Evolutionary conservation across 305 asterid genomes (phyloP).

Genomic region (Ilex paraguariensis): DNA sequence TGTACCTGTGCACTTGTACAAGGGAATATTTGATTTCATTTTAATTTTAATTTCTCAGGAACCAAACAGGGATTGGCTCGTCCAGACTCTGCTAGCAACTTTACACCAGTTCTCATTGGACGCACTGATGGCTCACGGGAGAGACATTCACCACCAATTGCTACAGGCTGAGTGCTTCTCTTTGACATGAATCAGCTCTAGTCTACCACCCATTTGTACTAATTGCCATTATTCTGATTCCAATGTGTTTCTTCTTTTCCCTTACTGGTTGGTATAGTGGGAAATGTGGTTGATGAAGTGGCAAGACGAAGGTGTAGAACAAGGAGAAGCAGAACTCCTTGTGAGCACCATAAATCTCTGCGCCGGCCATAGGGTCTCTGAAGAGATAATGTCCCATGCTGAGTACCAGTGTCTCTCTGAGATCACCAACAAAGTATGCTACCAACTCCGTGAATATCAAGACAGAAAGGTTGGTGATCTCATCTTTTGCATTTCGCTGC

Average conservation of each 20-base stretch:
- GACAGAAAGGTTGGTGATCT: too few relatives aligned
- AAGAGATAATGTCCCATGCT: slow-evolving; percentile 12
- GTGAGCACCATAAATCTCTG: slow-evolving; percentile 25
- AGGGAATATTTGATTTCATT: too few relatives aligned
- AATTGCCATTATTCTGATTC: not conserved
- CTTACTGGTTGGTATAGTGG: slow-evolving; percentile 18
- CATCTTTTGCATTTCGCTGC: not conserved
- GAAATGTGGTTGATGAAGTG: slow-evolving; percentile 26
- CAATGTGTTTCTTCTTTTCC: not conserved
- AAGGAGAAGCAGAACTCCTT: slow-evolving; percentile 16
- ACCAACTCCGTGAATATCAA: slow-evolving; percentile 3
- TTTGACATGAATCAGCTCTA: too few relatives aligned
- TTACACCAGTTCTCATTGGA: slow-evolving; percentile 13
- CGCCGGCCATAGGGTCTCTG: slow-evolving; percentile 14
- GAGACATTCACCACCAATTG: slow-evolving; percentile 13
- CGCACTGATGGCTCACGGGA: slow-evolving; percentile 4
- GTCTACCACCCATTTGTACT: too few relatives aligned
- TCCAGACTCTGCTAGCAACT: not conserved
- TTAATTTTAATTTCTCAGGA: too few relatives aligned
- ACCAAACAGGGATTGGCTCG: not conserved
- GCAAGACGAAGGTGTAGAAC: slow-evolving; percentile 3
- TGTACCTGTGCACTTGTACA: too few relatives aligned
- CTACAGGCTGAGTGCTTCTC: not conserved
- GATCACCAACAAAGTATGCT: slow-evolving; percentile 28
- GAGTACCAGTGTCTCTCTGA: slow-evolving; percentile 25